These are phyloP conservation scores for Trichophyton rubrum DNA, from an alignment of 2,329 filamentous ascomycete species.

Conservation along the genomic window DNA sequence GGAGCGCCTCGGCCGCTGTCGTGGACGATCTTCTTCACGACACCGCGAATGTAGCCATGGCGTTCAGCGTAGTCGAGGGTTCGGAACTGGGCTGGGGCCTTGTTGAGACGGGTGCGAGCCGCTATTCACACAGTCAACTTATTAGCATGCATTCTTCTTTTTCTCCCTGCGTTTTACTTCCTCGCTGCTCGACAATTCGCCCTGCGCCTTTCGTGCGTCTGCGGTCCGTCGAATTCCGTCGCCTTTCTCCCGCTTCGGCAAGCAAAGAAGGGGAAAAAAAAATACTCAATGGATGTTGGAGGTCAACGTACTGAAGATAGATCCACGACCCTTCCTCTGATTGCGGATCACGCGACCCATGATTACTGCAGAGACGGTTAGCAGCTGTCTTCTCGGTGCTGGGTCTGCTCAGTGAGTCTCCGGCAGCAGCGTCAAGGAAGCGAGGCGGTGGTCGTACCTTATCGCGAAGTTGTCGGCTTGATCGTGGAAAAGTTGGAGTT, in stretches of 20 bases:
- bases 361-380: conserved; percentile 25
- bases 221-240: conserved; percentile 11
- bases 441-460: conserved; percentile 26
- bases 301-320: conserved; percentile 57
- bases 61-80: conserved; percentile 92
- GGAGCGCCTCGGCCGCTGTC: conserved; percentile 96
- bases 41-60: conserved; percentile 93
- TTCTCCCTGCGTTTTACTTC: neutral
- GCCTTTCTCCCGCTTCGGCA: conserved; percentile 9
- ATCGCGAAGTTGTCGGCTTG: conserved; percentile 31
- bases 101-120: conserved; percentile 83
- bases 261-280: neutral
- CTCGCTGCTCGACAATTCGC: conserved; percentile 6
- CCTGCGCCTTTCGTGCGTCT: neutral
- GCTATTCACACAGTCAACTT: conserved; percentile 32
- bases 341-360: conserved; percentile 64
- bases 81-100: conserved; percentile 90
- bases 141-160: neutral
- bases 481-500: conserved; percentile 21
- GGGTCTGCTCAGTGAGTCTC: neutral
- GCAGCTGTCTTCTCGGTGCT: neutral
- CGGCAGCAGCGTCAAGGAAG: neutral
- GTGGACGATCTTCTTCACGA: conserved; percentile 99
- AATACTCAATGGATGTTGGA: conserved; percentile 14
- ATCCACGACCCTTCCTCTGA: conserved; percentile 66